A percentile compares a stretch with the other conserved stretches of the same genome.
Evolutionary conservation across 179 eudicot species (phyloP).

Genomic region (Vitellaria paradoxa): DNA sequence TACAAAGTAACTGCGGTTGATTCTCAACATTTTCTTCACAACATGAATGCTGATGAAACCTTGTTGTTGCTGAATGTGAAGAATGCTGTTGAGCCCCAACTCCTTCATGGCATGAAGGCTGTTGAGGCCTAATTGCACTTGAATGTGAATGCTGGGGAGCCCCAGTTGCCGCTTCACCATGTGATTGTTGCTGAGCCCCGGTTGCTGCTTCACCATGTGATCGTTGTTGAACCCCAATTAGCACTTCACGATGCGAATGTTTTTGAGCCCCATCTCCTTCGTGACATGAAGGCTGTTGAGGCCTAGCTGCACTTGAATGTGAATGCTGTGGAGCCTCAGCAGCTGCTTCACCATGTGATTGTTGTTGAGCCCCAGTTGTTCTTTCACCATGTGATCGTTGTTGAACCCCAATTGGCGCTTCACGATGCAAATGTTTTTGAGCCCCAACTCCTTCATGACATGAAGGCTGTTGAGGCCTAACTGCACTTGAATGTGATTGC

Average conservation of each 20-base stretch:
- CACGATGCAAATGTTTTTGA: not conserved
- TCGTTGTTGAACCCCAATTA: too few species aligned
- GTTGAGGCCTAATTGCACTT: not conserved
- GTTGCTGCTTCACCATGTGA: not conserved
- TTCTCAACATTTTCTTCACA: not conserved
- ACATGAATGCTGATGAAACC: not conserved
- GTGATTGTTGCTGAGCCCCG: not conserved
- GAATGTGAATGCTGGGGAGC: slow-evolving; percentile 3
- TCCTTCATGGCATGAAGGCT: too few species aligned
- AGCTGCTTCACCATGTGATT: not conserved
- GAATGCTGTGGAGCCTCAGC: too few species aligned
- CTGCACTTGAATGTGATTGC: slow-evolving; percentile 19
- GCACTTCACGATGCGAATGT: too few species aligned
- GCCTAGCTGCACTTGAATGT: slow-evolving; percentile 9
- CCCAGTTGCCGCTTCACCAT: slow-evolving; percentile 11
- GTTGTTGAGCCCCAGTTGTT: not conserved
- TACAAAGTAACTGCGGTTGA: slow-evolving; percentile 23
- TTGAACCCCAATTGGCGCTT: too few species aligned
- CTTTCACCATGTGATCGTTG: too few species aligned
- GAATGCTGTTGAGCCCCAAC: too few species aligned
- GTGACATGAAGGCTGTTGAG: slow-evolving; percentile 7
- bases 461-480: not conserved
- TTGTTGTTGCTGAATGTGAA: not conserved
- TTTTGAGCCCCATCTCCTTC: not conserved
- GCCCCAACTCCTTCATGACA: slow-evolving; percentile 9